Conservation (phyloP, 331 rosid species). For the Rhamnella rubrinervis region DNA sequence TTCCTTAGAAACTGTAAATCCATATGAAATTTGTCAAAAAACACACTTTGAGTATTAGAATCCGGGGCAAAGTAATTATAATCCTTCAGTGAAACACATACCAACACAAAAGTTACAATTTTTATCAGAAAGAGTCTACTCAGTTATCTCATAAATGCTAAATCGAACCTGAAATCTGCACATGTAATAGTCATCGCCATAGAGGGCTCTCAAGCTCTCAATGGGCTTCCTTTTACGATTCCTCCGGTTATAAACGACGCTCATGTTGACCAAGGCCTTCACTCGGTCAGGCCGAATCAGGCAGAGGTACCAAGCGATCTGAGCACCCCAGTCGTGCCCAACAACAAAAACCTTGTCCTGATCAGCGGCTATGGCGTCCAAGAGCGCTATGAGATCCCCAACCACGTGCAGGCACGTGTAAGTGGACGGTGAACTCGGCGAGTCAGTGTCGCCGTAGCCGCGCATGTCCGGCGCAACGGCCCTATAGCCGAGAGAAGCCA, state of each 20-base stretch:
- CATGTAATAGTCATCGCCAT: constrained; percentile 60
- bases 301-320: constrained; percentile 61
- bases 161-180: constrained; percentile 68
- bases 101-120: no score
- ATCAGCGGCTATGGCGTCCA: constrained; percentile 37
- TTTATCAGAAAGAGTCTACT: no score
- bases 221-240: constrained; percentile 45
- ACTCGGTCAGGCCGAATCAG: constrained; percentile 64
- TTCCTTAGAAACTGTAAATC: no score
- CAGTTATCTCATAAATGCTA: no score
- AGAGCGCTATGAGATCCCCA: constrained; percentile 57
- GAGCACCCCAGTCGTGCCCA: constrained; percentile 83
- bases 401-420: constrained; percentile 63
- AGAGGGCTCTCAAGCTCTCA: constrained; percentile 39
- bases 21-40: no score
- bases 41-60: no score
- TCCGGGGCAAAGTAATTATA: no score
- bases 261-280: constrained; percentile 57
- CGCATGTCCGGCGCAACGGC: constrained; percentile 80
- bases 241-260: constrained; percentile 53
- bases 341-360: constrained; percentile 73
- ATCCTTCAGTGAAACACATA: no score
- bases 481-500: constrained; percentile 61
- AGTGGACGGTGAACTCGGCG: constrained; percentile 22
- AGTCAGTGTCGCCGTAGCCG: constrained; percentile 72